Base-by-base conservation (phyloP, 805 yeast genomes). In the Schizosaccharomyces japonicus region DNA sequence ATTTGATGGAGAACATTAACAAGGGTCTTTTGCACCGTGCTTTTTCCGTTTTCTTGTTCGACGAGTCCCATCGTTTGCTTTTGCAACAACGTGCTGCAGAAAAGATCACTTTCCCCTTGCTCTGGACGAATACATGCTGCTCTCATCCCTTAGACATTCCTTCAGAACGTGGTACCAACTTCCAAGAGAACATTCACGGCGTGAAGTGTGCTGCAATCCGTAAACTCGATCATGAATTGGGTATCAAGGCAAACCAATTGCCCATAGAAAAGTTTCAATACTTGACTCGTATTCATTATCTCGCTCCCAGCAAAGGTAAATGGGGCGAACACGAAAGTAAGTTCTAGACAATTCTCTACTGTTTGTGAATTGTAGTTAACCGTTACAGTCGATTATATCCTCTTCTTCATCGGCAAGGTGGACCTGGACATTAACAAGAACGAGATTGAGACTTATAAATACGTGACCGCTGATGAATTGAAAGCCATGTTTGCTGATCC, bases 71-170 rank as follows among this genome's bases (percentile, higher is more conserved):
- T 50, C 70, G 79, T 62, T 69, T 90, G 52, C 68, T 90, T 50
- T 68, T 90, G 54, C 99, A 90, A 65, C 95, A 87, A 65, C 75
- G 99, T 56, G 96, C 99, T 0, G 75, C 76, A 46, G 96, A 90
- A 60, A 90, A 90, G 62, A 90, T 90, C 65, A 90, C 99, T 1
- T 90, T 90, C 63, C 93, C 96, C 0, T 75, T 52, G 47, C 76
- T 85, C 78, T 90, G 99, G 99, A 90, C 99, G 25, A 90, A 90
- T 62, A 90, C 99, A 1, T 90, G 99, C 64, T 90, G 99, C 62
- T 85, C 96, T 1, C 99, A 90, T 61, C 99, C 99, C 7, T 68
- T 90, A 48, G 83, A 94, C 48, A 73, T 83, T 31, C 71, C 76
- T 33, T 66, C 73, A 32, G 99, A 90, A 62, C 66, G 84, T 58